phyloP scores from a whole-genome alignment of 176 grass and related monocot genomes.

The Zea mays region Zm-B73-REFERENCE-NAM-5.0 NC_050105.1:90490001-90490500 shows the following conservation, averaged over 20 bases:
- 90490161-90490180: constrained; percentile 9
- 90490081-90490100: not conserved
- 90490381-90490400: not conserved
- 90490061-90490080: not conserved
- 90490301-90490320: constrained; percentile 91
- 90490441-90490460: constrained; percentile 94
- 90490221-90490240: constrained; percentile 99
- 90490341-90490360: constrained; percentile 84
- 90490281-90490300: constrained; percentile 98
- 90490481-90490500: constrained; percentile 79
- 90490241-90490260: constrained; percentile 98
- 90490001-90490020: constrained; percentile 10
- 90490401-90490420: constrained; percentile 1
- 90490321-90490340: constrained; percentile 94
- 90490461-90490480: constrained; percentile 85
- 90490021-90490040: not conserved
- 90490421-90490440: constrained; percentile 15
- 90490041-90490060: not conserved
- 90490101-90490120: constrained; percentile 4
- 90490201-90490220: constrained; percentile 56
- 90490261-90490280: constrained; percentile 85
- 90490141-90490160: constrained; percentile 3
- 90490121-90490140: not conserved
- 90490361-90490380: constrained; percentile 64
- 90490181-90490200: not conserved